Evolutionary conservation across 2,329 filamentous ascomycete genomes (phyloP).

Genomic region (Fusarium chuoi): DNA sequence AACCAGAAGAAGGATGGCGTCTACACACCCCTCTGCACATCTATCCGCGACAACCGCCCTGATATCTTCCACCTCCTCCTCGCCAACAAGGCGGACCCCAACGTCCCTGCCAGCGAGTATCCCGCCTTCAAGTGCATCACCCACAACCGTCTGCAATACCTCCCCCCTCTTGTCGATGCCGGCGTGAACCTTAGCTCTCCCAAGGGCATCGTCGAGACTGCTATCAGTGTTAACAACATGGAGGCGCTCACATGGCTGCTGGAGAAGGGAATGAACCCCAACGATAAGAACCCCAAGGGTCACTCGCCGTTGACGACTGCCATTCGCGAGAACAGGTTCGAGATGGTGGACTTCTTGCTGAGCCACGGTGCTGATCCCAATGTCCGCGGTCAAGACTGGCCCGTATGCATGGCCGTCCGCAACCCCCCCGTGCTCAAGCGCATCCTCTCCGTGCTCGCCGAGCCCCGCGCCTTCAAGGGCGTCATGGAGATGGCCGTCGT

Average conservation of each 20-base stretch:
- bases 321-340: slow-evolving; percentile 67
- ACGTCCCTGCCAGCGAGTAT: slow-evolving; percentile 70
- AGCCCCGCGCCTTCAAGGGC: slow-evolving; percentile 71
- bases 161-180: slow-evolving; percentile 68
- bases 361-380: slow-evolving; percentile 69
- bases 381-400: slow-evolving; percentile 75
- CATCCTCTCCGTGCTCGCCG: slow-evolving; percentile 65
- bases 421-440: slow-evolving; percentile 68
- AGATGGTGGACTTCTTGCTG: slow-evolving; percentile 69
- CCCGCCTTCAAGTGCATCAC: slow-evolving; percentile 76
- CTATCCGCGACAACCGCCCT: slow-evolving; percentile 72
- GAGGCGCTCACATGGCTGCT: slow-evolving; percentile 70
- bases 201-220: slow-evolving; percentile 73
- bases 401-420: slow-evolving; percentile 74
- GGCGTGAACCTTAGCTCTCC: slow-evolving; percentile 69
- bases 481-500: slow-evolving; percentile 75
- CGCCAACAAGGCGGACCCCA: slow-evolving; percentile 68
- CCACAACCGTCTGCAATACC: slow-evolving; percentile 69
- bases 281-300: slow-evolving; percentile 67
- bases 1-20: slow-evolving; percentile 72
- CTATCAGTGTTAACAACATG: slow-evolving; percentile 69
- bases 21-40: slow-evolving; percentile 74
- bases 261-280: slow-evolving; percentile 68
- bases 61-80: slow-evolving; percentile 71
- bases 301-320: slow-evolving; percentile 73